Conservation (phyloP, 116 monocot species). For the Dioscorea cayenensis region DNA sequence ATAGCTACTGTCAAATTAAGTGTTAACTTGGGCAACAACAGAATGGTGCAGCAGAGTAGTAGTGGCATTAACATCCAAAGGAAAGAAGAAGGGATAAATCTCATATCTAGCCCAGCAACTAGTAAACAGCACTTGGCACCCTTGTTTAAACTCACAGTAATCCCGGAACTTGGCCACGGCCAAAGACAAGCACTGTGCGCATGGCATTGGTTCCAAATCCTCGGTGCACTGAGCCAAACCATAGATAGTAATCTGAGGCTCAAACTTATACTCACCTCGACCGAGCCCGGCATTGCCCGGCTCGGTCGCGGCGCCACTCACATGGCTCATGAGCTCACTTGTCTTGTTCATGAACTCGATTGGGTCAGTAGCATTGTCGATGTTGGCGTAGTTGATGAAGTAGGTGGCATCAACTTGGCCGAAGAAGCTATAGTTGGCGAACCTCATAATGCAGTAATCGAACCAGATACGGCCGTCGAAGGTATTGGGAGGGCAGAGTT, state of each 20-base stretch:
- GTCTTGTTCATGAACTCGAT: constrained; percentile 19
- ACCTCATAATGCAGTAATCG: constrained; percentile 51
- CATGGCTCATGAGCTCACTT: constrained; percentile 15
- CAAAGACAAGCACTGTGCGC: constrained; percentile 34
- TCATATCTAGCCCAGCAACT: constrained; percentile 42
- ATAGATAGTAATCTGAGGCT: constrained; percentile 25
- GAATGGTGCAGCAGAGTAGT: too few species aligned
- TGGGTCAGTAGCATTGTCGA: constrained; percentile 19
- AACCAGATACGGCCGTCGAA: constrained; percentile 17
- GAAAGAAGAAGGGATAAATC: constrained; percentile 28
- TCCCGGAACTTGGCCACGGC: constrained; percentile 23
- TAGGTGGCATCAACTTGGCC: constrained; percentile 22
- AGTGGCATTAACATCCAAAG: too few species aligned
- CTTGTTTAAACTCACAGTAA: constrained; percentile 28
- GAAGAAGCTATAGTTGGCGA: constrained; percentile 24
- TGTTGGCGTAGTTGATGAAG: constrained; percentile 18
- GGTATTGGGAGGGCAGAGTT: too few species aligned
- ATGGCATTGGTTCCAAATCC: constrained; percentile 22
- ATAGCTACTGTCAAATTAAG: too few species aligned
- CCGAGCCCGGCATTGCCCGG: constrained; percentile 19
- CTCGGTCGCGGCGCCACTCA: not conserved
- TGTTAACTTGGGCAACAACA: too few species aligned
- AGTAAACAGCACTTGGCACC: constrained; percentile 35
- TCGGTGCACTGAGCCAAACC: constrained; percentile 46
- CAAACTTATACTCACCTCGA: constrained; percentile 16